Percentiles rank a stretch among this genome's conserved stretches.
Evolutionary conservation across 2,329 filamentous ascomycete species (phyloP).

Genomic region (Aspergillus sp.): DNA sequence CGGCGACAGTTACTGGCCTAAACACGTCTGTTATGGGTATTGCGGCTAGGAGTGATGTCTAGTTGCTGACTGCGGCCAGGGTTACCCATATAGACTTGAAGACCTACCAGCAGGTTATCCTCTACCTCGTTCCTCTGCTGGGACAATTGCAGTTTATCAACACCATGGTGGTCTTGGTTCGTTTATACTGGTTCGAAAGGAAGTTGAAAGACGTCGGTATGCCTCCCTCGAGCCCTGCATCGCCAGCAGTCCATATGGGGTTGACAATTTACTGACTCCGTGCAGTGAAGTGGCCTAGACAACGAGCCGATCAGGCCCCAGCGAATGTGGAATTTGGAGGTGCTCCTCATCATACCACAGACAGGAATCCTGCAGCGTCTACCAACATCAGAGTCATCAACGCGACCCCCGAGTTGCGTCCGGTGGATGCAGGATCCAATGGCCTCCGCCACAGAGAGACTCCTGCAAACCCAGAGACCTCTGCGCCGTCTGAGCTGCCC

Average conservation of each 20-base stretch:
- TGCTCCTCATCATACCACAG: neutral
- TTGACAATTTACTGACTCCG: neutral
- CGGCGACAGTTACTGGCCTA: too few species aligned
- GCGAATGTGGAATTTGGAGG: constrained; percentile 7
- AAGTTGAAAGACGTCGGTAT: constrained; percentile 33
- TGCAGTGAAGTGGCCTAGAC: neutral
- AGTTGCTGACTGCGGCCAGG: too few species aligned
- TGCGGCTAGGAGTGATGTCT: too few species aligned
- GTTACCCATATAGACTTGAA: too few species aligned
- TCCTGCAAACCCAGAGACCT: too few species aligned
- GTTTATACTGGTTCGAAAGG: constrained; percentile 43
- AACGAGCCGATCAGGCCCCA: neutral
- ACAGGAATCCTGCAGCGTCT: neutral
- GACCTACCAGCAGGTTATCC: constrained; percentile 43
- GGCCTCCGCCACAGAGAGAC: too few species aligned
- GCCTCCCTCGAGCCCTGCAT: neutral
- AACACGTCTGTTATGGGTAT: too few species aligned
- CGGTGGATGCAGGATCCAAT: too few species aligned
- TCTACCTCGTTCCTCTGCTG: constrained; percentile 44
- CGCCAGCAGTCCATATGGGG: too few species aligned
- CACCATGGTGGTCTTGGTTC: constrained; percentile 39
- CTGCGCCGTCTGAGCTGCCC: too few species aligned
- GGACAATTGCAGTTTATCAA: constrained; percentile 44
- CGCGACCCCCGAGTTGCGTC: too few species aligned
- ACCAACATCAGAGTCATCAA: too few species aligned